phyloP scores from a whole-genome alignment of 495 filamentous ascomycete species.

The Neurospora terricola region DNA sequence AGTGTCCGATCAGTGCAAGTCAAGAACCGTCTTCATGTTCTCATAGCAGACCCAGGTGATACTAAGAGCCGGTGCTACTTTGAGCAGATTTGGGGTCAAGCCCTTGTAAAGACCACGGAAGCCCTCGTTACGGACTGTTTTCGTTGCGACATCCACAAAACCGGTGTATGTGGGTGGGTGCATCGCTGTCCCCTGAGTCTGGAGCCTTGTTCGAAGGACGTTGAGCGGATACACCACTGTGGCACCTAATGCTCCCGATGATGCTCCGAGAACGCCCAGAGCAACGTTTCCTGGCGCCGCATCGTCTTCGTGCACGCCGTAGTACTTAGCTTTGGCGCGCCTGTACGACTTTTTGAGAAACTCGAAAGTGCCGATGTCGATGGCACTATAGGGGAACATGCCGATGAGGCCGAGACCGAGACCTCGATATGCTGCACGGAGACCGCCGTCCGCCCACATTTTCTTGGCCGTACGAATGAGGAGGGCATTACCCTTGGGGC shows the following conservation, averaged over 20 bases:
- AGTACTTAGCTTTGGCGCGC: conserved; percentile 55
- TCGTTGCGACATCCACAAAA: conserved; percentile 74
- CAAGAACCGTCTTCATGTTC: conserved; percentile 74
- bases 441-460: conserved; percentile 68
- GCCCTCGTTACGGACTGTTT: conserved; percentile 76
- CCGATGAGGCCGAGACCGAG: conserved; percentile 85
- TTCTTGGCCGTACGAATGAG: conserved; percentile 71
- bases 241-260: conserved; percentile 89
- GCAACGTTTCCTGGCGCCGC: conserved; percentile 63
- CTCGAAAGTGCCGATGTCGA: conserved; percentile 94
- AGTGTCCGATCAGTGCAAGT: conserved; percentile 36
- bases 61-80: conserved; percentile 91
- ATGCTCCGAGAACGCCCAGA: conserved; percentile 75
- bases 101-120: conserved; percentile 86
- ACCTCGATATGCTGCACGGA: conserved; percentile 79
- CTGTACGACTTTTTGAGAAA: conserved; percentile 70
- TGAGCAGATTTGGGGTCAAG: conserved; percentile 88
- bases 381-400: conserved; percentile 96
- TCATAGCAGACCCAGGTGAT: conserved; percentile 98
- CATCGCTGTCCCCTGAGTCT: conserved; percentile 86
- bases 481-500: conserved; percentile 73
- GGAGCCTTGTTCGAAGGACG: conserved; percentile 82
- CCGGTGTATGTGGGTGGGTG: conserved; percentile 87
- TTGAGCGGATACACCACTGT: conserved; percentile 91
- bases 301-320: conserved; percentile 73